Base-by-base conservation (phyloP, 495 filamentous ascomycete species). In the Annulohypoxylon bovei region DNA sequence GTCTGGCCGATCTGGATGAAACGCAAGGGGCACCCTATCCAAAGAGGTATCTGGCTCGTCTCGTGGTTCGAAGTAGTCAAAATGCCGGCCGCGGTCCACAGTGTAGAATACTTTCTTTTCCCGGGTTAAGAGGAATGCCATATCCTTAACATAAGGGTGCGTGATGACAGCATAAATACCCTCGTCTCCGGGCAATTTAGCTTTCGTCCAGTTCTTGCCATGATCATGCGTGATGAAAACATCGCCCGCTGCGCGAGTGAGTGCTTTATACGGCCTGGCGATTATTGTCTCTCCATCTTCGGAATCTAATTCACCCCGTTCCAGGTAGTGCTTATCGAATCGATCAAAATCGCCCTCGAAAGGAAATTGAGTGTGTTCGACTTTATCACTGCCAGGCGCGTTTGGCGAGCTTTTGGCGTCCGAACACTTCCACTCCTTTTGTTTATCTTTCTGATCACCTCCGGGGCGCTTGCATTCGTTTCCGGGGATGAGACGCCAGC, bases 401-500 rank as follows among this genome's bases (percentile, higher is more conserved):
- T 74, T 68, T n/a, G 85, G 86, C 25, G 82, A 62, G 47, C 69
- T 67, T 27, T 71, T 76, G 50, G 76, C 76, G 18, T 87, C 83
- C 14, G 77, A 77, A 68, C 88, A 90, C 69, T 83, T 82, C 56
- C 81, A 82, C 70, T 91, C 85, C 11, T 88, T 82, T 6, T 82
- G 82, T 25, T 88, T 82, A 73, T 91, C 90, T 72, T 88, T 89
- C 16, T 85, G 80, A 7, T 81, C 78, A 27, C 83, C 82, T 35
- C 83, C 81, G 40, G 75, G 82, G 20, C 84, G 86, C 67, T 90
- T 86, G 80, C 95, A 99, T 18, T 84, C 85, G 77, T 99, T 94
- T 3, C 95, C 96, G 8, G 95, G 94, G 56, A 99, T 98, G 74
- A 93, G 86, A 57, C 94, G 88, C 84, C 92, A 99, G 25, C 95